Evolutionary conservation across 192 early-diverging fungal species (phyloP).

Genomic region (Jimgerdemannia lactiflua): DNA sequence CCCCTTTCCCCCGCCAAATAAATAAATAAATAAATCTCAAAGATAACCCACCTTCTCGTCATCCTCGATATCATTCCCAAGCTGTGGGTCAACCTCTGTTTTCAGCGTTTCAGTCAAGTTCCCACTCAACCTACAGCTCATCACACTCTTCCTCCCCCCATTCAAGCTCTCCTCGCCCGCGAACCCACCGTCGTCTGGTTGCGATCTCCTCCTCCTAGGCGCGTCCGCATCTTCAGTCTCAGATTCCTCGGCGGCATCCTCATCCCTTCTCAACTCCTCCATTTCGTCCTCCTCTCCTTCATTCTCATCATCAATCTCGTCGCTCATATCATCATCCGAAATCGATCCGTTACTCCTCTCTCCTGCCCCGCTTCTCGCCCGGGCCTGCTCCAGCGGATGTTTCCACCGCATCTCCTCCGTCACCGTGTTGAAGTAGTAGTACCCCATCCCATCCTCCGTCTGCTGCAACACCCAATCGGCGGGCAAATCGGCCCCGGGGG

Average conservation of each 20-base stretch:
- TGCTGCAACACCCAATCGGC: slow-evolving; percentile 21
- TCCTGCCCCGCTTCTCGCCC: slow-evolving; percentile 11
- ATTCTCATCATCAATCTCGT: not conserved
- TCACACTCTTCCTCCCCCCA: not conserved
- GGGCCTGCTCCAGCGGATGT: slow-evolving; percentile 15
- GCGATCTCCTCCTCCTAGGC: not conserved
- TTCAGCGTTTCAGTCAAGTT: too few species aligned
- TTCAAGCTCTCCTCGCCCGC: not conserved
- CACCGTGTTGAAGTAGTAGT: slow-evolving; percentile 34
- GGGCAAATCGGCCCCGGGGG: slow-evolving; percentile 6
- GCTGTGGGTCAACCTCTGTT: too few species aligned
- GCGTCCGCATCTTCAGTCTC: not conserved
- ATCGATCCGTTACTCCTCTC: slow-evolving; percentile 3
- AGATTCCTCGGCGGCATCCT: not conserved
- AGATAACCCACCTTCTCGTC: too few species aligned
- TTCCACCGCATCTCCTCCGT: slow-evolving; percentile 36
- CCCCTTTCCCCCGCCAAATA: too few species aligned
- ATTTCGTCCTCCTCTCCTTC: not conserved
- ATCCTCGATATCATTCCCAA: too few species aligned
- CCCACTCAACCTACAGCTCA: slow-evolving; percentile 1
- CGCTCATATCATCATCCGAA: slow-evolving; percentile 8
- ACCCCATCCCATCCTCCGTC: slow-evolving; percentile 32
- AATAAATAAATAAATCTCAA: too few species aligned
- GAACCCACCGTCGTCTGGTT: not conserved
- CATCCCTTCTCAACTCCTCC: not conserved